Percentiles rank a stretch among this genome's conserved stretches.
phyloP scores from a whole-genome alignment of 352 stramenopile species.

The Phytophthora brassicae region DNA sequence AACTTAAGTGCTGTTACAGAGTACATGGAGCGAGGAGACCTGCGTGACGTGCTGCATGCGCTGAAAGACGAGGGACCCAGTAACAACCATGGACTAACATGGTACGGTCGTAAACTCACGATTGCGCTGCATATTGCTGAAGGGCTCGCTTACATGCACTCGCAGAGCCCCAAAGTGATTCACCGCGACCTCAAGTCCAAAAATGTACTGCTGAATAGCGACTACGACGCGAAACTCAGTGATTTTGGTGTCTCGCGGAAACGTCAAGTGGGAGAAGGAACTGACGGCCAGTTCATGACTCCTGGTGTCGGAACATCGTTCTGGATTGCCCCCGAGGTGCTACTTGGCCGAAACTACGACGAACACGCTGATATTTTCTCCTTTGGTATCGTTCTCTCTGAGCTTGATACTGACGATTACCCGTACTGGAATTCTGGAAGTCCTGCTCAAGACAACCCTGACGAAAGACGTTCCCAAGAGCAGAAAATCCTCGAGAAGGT shows the following conservation, averaged over 20 bases:
- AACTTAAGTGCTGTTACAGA: slow-evolving; percentile 66
- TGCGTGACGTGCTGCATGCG: slow-evolving; percentile 55
- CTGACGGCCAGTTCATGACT: slow-evolving; percentile 45
- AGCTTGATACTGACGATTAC: slow-evolving; percentile 55
- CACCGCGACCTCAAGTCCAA: slow-evolving; percentile 82
- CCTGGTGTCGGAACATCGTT: slow-evolving; percentile 47
- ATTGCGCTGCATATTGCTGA: slow-evolving; percentile 70
- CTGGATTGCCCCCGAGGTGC: slow-evolving; percentile 48
- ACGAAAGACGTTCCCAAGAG: slow-evolving; percentile 39
- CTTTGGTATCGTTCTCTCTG: slow-evolving; percentile 48
- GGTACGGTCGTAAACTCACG: slow-evolving; percentile 49
- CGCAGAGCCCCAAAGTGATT: slow-evolving; percentile 62
- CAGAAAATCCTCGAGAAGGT: slow-evolving; percentile 47
- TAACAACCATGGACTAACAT: slow-evolving; percentile 36
- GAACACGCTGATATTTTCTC: slow-evolving; percentile 50
- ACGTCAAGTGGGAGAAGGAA: slow-evolving; percentile 16
- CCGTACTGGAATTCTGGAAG: slow-evolving; percentile 49
- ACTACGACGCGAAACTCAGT: slow-evolving; percentile 69
- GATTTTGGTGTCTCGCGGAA: slow-evolving; percentile 76
- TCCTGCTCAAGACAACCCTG: slow-evolving; percentile 24
- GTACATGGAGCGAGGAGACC: slow-evolving; percentile 74
- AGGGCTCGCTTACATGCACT: slow-evolving; percentile 70
- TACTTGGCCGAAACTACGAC: slow-evolving; percentile 46
- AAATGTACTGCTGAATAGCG: slow-evolving; percentile 67
- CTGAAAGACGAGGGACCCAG: slow-evolving; percentile 37